Percentiles rank a stretch among this genome's conserved stretches.
Conservation (phyloP, 208 protist species). For the Wallacemonas sp. region DNA sequence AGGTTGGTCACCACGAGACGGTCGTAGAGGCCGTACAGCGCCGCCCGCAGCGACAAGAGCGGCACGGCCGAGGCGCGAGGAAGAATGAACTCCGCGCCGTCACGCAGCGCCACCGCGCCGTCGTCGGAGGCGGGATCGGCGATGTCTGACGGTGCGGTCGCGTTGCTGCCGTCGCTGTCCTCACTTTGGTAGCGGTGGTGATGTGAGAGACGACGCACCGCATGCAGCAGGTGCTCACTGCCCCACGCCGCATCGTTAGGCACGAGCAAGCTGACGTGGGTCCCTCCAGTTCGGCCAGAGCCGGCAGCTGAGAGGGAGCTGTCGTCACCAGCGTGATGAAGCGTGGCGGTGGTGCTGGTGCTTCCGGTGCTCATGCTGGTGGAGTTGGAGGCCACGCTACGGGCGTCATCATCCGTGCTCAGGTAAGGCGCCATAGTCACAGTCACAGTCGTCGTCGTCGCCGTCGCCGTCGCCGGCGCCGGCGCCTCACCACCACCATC, state of each 20-base stretch:
- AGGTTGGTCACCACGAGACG: conserved; percentile 21
- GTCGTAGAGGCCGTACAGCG: conserved; percentile 30
- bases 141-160: neutral
- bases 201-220: neutral
- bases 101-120: neutral
- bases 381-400: neutral
- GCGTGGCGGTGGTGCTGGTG: neutral
- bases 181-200: neutral
- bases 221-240: conserved; percentile 7
- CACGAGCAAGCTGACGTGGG: neutral
- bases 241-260: neutral
- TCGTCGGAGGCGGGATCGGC: too few species aligned
- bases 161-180: conserved; percentile 12
- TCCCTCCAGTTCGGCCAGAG: neutral
- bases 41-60: conserved; percentile 28
- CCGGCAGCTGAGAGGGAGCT: neutral
- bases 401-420: conserved; percentile 1
- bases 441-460: too few species aligned
- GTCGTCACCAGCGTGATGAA: neutral
- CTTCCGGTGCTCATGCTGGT: neutral
- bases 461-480: neutral
- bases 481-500: neutral
- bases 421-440: too few species aligned
- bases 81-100: conserved; percentile 2
- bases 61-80: conserved; percentile 22